phyloP scores from a whole-genome alignment of 192 early-diverging fungal species.

The Umbelopsis sp. region DNA sequence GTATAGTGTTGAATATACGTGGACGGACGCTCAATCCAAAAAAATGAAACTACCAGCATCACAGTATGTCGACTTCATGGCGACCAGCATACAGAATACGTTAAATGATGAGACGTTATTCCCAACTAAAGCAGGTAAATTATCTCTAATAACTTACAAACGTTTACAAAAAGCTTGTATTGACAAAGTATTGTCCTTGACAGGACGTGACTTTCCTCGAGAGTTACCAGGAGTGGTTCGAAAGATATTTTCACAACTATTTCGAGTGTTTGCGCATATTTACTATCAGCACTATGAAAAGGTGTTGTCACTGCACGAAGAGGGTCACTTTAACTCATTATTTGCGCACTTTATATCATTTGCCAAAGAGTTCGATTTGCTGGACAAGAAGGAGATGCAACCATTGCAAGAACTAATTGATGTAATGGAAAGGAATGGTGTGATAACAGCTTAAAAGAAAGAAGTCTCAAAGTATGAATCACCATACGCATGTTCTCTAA shows the following conservation, averaged over 20 bases:
- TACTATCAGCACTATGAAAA: constrained; percentile 90
- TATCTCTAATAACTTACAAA: not conserved
- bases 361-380: constrained; percentile 87
- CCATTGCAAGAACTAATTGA: constrained; percentile 82
- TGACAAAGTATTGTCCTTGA: not conserved
- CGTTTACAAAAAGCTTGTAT: not conserved
- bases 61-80: constrained; percentile 95
- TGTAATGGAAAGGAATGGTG: constrained; percentile 34
- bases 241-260: constrained; percentile 82
- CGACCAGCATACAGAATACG: constrained; percentile 83
- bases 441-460: constrained; percentile 21
- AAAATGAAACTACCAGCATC: constrained; percentile 87
- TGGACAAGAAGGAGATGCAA: constrained; percentile 89
- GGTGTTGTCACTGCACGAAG: constrained; percentile 78
- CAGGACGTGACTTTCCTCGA: constrained; percentile 83
- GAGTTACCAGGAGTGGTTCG: constrained; percentile 71
- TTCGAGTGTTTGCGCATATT: constrained; percentile 92
- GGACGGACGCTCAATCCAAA: constrained; percentile 85
- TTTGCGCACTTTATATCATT: constrained; percentile 97
- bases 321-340: constrained; percentile 93
- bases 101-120: constrained; percentile 91
- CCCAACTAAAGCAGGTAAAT: constrained; percentile 86
- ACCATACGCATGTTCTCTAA: not conserved
- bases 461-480: too few relatives aligned
- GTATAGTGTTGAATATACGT: constrained; percentile 79